These are phyloP conservation scores for Russula brevipes DNA, from an alignment of 768 basidiomycete species.

Conservation along the genomic window DNA sequence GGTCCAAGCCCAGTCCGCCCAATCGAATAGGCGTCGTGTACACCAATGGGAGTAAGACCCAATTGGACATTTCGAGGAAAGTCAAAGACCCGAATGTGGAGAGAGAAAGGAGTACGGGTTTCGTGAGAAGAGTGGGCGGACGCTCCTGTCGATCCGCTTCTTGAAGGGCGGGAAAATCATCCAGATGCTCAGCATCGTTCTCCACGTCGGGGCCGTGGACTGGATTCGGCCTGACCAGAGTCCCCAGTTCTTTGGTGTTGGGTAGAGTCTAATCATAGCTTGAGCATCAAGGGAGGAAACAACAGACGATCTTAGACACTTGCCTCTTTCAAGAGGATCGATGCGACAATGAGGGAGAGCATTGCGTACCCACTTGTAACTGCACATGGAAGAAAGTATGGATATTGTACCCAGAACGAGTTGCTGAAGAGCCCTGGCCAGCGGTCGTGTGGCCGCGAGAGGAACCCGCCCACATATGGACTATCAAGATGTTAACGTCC, in stretches of 20 bases:
- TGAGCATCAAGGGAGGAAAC: conserved; percentile 28
- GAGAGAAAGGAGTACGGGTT: background rate
- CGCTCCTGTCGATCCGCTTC: background rate
- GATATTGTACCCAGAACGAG: conserved; percentile 26
- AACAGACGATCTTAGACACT: conserved; percentile 32
- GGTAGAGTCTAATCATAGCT: conserved; percentile 29
- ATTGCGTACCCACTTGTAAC: conserved; percentile 31
- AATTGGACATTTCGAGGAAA: background rate
- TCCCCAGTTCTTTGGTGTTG: conserved; percentile 26
- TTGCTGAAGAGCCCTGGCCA: conserved; percentile 20
- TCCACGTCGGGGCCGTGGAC: background rate
- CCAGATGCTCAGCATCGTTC: background rate
- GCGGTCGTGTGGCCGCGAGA: conserved; percentile 27
- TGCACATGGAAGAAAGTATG: conserved; percentile 34
- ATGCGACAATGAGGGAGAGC: conserved; percentile 27
- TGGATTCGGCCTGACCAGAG: background rate
- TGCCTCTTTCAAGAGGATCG: conserved; percentile 26
- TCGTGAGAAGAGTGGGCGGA: background rate
- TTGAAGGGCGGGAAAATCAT: no score
- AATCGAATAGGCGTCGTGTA: background rate
- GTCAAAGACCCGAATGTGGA: background rate
- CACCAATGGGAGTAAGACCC: background rate
- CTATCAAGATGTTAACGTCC: conserved; percentile 8
- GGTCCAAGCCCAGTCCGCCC: background rate
- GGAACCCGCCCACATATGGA: conserved; percentile 24